Conservation (phyloP, 805 yeast species). For the Metschnikowia orientalis region DNA sequence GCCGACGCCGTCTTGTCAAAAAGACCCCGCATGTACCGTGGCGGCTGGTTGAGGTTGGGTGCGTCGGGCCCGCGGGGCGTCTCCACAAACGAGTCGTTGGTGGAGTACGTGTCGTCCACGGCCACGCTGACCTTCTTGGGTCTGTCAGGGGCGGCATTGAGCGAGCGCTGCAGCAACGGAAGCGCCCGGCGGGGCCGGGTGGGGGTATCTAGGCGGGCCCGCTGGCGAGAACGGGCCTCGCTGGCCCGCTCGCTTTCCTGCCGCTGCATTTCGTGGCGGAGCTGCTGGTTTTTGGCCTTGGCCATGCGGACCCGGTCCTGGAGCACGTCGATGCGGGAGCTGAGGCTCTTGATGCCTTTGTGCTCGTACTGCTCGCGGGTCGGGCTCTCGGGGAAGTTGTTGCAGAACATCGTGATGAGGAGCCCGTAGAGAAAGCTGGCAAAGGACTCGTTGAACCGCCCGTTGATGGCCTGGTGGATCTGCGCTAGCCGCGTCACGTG, state of each 20-base stretch:
- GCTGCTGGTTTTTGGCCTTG: slow-evolving; percentile 14
- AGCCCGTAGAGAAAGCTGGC: slow-evolving; percentile 75
- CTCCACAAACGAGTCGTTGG: slow-evolving; percentile 27
- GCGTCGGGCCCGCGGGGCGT: slow-evolving; percentile 20
- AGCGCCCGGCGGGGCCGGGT: background rate
- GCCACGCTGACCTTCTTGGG: slow-evolving; percentile 11
- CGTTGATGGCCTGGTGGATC: slow-evolving; percentile 57
- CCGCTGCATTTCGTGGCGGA: slow-evolving; percentile 1
- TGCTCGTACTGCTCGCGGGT: slow-evolving; percentile 32
- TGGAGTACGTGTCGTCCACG: slow-evolving; percentile 24
- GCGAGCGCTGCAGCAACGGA: background rate
- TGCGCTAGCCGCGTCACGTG: slow-evolving; percentile 54
- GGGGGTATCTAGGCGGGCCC: background rate
- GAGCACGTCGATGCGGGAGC: slow-evolving; percentile 22
- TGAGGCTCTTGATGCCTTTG: slow-evolving; percentile 21
- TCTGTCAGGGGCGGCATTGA: background rate
- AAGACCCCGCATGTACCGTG: slow-evolving; percentile 39
- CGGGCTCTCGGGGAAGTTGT: slow-evolving; percentile 55
- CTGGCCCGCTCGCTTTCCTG: background rate
- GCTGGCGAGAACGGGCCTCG: background rate
- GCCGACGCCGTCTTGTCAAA: slow-evolving; percentile 21
- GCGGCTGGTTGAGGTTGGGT: slow-evolving; percentile 44
- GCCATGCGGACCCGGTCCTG: slow-evolving; percentile 19
- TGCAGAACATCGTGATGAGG: slow-evolving; percentile 84
- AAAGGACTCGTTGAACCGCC: slow-evolving; percentile 70